phyloP scores from a whole-genome alignment of 495 filamentous ascomycete genomes.

The Immersiella caudata region DNA sequence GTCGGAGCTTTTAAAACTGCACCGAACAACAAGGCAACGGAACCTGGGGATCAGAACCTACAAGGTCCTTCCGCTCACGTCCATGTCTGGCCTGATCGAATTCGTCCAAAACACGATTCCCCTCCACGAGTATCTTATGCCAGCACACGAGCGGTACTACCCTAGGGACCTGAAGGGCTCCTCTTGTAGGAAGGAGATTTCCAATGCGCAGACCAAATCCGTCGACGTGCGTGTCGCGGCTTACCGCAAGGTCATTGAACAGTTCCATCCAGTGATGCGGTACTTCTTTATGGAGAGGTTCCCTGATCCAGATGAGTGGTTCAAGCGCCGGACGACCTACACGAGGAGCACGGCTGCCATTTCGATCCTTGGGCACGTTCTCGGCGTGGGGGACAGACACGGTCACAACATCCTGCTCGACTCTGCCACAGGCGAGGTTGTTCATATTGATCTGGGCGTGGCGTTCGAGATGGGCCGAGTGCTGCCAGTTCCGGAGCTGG shows the following conservation, averaged over 20 bases:
- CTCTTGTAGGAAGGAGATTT: conserved; percentile 75
- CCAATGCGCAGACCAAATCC: conserved; percentile 66
- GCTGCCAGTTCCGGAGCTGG: conserved; percentile 88
- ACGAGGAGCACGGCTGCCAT: conserved; percentile 91
- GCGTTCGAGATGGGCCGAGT: conserved; percentile 96
- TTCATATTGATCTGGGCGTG: conserved; percentile 95
- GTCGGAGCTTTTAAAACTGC: conserved; percentile 80
- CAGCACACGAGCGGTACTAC: conserved; percentile 83
- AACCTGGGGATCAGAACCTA: conserved; percentile 90
- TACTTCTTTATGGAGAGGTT: conserved; percentile 98
- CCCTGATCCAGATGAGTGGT: conserved; percentile 94
- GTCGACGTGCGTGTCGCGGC: conserved; percentile 69
- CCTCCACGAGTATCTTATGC: conserved; percentile 85
- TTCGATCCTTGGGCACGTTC: conserved; percentile 89
- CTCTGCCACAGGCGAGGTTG: conserved; percentile 84
- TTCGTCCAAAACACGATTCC: conserved; percentile 93
- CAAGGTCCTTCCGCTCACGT: conserved; percentile 87
- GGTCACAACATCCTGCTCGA: conserved; percentile 96
- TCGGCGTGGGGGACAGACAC: conserved; percentile 95
- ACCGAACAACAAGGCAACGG: conserved; percentile 82
- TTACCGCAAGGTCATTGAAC: conserved; percentile 72
- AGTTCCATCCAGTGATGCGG: conserved; percentile 90
- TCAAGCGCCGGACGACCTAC: conserved; percentile 80
- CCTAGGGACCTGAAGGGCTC: conserved; percentile 79
- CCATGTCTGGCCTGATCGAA: conserved; percentile 89